These are phyloP conservation scores for Skeletonema costatum DNA, from an alignment of 108 stramenopile genomes.

Conservation along the genomic window DNA sequence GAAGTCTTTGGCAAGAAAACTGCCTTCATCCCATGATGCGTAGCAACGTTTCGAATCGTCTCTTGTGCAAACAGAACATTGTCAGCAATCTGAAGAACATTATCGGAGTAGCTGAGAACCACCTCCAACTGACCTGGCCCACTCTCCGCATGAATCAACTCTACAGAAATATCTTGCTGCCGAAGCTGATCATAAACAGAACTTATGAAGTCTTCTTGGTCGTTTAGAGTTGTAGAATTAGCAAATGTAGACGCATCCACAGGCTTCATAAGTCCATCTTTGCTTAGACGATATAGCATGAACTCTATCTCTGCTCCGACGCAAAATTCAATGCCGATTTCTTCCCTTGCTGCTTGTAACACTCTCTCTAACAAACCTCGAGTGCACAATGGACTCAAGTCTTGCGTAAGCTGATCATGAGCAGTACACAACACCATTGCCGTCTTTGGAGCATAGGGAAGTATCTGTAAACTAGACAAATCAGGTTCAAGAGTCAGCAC, in stretches of 20 bases:
- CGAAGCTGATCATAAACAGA: conserved; percentile 66
- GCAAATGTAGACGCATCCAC: conserved; percentile 72
- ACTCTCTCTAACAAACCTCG: conserved; percentile 63
- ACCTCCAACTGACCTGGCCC: conserved; percentile 84
- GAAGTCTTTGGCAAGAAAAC: conserved; percentile 79
- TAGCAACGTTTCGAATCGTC: conserved; percentile 69
- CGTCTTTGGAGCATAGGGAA: conserved; percentile 74
- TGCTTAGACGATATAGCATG: conserved; percentile 41
- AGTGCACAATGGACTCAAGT: conserved; percentile 71
- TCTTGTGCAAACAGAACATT: conserved; percentile 67
- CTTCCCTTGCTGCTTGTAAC: conserved; percentile 43
- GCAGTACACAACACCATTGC: conserved; percentile 74
- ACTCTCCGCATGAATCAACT: conserved; percentile 73
- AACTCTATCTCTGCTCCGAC: conserved; percentile 86
- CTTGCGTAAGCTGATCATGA: conserved; percentile 54
- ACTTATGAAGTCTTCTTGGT: conserved; percentile 73
- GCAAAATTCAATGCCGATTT: conserved; percentile 59
- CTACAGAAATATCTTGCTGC: conserved; percentile 70
- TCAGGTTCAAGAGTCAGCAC: conserved; percentile 67
- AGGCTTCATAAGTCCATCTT: conserved; percentile 25
- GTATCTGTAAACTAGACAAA: conserved; percentile 55
- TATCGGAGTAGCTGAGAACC: conserved; percentile 59
- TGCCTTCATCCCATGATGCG: conserved; percentile 52
- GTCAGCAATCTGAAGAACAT: conserved; percentile 69
- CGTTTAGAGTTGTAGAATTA: conserved; percentile 63